Base-by-base conservation (phyloP, 257 asterid genomes). In the Nicotiana tabacum region DNA sequence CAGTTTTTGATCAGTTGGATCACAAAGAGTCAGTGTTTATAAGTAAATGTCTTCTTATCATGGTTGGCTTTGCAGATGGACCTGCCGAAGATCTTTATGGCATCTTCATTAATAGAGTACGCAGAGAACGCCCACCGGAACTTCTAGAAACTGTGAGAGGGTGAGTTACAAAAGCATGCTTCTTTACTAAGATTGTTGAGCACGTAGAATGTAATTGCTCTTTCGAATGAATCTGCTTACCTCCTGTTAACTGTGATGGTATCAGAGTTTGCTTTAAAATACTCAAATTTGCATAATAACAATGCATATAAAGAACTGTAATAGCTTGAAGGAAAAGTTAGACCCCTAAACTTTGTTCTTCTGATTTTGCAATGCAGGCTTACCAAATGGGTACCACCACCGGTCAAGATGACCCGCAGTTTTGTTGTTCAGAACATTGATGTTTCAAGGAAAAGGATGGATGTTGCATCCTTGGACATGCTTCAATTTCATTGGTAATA, bases 41-140 rank as follows among this genome's bases (percentile, higher is more conserved):
- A 79, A 56, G 72, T 68, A 51, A 18, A 21, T 9, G 17, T 24
- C 27, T 82, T 53, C 35, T 76, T 46, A 32, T 51, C 7, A 18
- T 55, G 21, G 12, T 56, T 83, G 82, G 81, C 55, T 65, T 55
- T 48, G 69, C 85, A 96, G 99, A 96, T 90, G 99, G 99, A 84
- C 99, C 99, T 74, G 98, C 99, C 6, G 99, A 96, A 87, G 99
- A 96, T 90, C 97, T 96, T 68, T 96, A 92, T 83, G 98, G 98
- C 35, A 91, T 96, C 86, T 94, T 96, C 83, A 93, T 96, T 62
- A 96, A 93, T 74, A 92, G 91, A 87, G 98, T 96, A 39, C 98
- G 99, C 2, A 89, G 98, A 87, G 99, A 96, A 89, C 93, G 98
- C 37, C 97, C 97, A 6, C 97, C 99, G 6, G 98, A 93, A 90